Percentiles rank a stretch among this genome's conserved stretches.
Evolutionary conservation across 805 yeast species (phyloP).

Genomic region (Teunomyces cretensis): DNA sequence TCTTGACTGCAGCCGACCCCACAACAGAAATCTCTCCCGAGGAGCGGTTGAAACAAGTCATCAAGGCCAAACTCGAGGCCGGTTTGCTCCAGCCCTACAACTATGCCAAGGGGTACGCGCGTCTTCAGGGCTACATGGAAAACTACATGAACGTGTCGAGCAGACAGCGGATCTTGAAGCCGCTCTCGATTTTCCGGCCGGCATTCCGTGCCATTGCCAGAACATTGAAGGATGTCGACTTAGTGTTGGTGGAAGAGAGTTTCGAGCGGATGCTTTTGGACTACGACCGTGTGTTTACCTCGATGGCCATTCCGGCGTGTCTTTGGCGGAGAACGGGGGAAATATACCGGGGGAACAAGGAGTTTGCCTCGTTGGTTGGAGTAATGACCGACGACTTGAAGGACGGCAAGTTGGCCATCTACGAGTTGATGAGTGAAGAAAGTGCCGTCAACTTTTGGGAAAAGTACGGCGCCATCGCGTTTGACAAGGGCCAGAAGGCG

Average conservation of each 20-base stretch:
- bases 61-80: slow-evolving; percentile 91
- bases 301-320: slow-evolving; percentile 98
- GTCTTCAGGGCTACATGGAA: slow-evolving; percentile 89
- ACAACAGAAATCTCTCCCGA: slow-evolving; percentile 92
- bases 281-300: slow-evolving; percentile 91
- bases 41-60: slow-evolving; percentile 88
- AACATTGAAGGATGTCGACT: slow-evolving; percentile 84
- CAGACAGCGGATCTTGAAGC: slow-evolving; percentile 80
- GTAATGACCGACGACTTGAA: slow-evolving; percentile 86
- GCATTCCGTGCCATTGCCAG: slow-evolving; percentile 92
- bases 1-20: slow-evolving; percentile 95
- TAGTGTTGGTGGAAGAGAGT: slow-evolving; percentile 88
- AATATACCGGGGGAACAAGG: slow-evolving; percentile 91
- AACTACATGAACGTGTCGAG: slow-evolving; percentile 83
- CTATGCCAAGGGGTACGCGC: slow-evolving; percentile 89
- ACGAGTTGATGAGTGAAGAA: slow-evolving; percentile 92
- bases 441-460: slow-evolving; percentile 98
- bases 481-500: slow-evolving; percentile 93
- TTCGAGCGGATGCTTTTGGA: slow-evolving; percentile 92
- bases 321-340: slow-evolving; percentile 97
- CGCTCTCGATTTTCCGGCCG: slow-evolving; percentile 82
- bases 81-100: slow-evolving; percentile 90
- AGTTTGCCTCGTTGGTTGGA: slow-evolving; percentile 90
- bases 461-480: slow-evolving; percentile 93
- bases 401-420: slow-evolving; percentile 89